Percentiles rank a stretch among this genome's conserved stretches.
Evolutionary conservation across 1,284 basidiomycete species (phyloP).

Genomic region (Amylostereum areolatum): DNA sequence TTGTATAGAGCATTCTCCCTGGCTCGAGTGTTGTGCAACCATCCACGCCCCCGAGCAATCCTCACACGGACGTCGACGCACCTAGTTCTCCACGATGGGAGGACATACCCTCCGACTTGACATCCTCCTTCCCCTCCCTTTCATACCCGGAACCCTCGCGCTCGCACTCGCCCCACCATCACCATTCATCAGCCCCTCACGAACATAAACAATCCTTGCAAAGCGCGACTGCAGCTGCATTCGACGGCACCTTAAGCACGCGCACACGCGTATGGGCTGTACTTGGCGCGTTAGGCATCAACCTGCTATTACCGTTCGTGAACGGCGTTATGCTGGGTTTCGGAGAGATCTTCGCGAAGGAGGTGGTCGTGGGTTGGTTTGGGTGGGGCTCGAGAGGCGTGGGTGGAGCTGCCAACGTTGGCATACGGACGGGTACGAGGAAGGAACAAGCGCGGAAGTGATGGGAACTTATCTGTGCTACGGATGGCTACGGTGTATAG

Average conservation of each 20-base stretch:
- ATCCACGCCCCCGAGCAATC: slow-evolving; percentile 11
- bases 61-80: slow-evolving; percentile 3
- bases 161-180: slow-evolving; percentile 25
- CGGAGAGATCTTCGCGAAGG: slow-evolving; percentile 94
- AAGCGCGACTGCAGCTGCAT: slow-evolving; percentile 75
- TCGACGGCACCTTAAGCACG: slow-evolving; percentile 61
- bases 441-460: too few species aligned
- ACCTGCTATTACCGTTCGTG: slow-evolving; percentile 89
- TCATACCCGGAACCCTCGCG: slow-evolving; percentile 46
- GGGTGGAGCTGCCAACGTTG: slow-evolving; percentile 26
- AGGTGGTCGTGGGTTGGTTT: slow-evolving; percentile 68
- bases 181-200: slow-evolving; percentile 18
- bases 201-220: slow-evolving; percentile 26
- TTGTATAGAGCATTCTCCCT: neutral
- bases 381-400: slow-evolving; percentile 31
- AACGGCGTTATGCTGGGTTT: slow-evolving; percentile 99
- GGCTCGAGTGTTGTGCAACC: neutral
- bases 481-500: too few species aligned
- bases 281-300: slow-evolving; percentile 83
- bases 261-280: slow-evolving; percentile 68
- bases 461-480: too few species aligned
- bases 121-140: slow-evolving; percentile 73
- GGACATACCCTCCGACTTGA: slow-evolving; percentile 53
- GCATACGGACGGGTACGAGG: too few species aligned
- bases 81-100: slow-evolving; percentile 47